These are phyloP conservation scores for Candida rishiriensis DNA, from an alignment of 805 yeast genomes.

Conservation along the genomic window DNA sequence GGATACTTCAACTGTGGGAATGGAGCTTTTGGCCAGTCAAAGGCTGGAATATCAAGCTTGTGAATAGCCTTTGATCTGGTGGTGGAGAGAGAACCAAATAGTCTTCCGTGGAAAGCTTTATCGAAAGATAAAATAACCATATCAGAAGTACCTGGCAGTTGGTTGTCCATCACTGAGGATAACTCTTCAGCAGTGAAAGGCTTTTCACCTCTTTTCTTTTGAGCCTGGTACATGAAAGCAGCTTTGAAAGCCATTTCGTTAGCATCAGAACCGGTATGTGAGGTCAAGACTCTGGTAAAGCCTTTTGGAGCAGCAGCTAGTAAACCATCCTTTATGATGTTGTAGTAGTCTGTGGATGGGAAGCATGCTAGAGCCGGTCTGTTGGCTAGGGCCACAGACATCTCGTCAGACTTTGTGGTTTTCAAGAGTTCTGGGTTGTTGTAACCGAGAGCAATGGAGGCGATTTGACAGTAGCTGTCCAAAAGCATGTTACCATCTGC, in stretches of 20 bases:
- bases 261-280: constrained; percentile 64
- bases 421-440: constrained; percentile 60
- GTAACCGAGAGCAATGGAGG: constrained; percentile 68
- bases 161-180: constrained; percentile 44
- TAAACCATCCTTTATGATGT: constrained; percentile 42
- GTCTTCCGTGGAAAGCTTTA: constrained; percentile 53
- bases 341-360: constrained; percentile 52
- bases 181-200: constrained; percentile 45
- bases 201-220: constrained; percentile 42
- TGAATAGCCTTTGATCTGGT: constrained; percentile 55
- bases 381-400: constrained; percentile 61
- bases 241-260: constrained; percentile 70
- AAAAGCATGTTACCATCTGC: constrained; percentile 58
- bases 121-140: constrained; percentile 50
- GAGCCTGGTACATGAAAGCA: constrained; percentile 58
- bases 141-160: constrained; percentile 50
- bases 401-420: constrained; percentile 54
- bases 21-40: constrained; percentile 53
- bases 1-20: constrained; percentile 87
- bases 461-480: constrained; percentile 69
- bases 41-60: constrained; percentile 56
- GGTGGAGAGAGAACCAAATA: constrained; percentile 52
- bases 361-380: constrained; percentile 68
- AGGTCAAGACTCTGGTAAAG: constrained; percentile 56
- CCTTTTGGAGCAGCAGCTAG: constrained; percentile 65